Evolutionary conservation across 2,329 filamentous ascomycete species (phyloP), one percentile per base, ranked within the genome.

Genomic region (Pseudogymnoascus sp.): DNA sequence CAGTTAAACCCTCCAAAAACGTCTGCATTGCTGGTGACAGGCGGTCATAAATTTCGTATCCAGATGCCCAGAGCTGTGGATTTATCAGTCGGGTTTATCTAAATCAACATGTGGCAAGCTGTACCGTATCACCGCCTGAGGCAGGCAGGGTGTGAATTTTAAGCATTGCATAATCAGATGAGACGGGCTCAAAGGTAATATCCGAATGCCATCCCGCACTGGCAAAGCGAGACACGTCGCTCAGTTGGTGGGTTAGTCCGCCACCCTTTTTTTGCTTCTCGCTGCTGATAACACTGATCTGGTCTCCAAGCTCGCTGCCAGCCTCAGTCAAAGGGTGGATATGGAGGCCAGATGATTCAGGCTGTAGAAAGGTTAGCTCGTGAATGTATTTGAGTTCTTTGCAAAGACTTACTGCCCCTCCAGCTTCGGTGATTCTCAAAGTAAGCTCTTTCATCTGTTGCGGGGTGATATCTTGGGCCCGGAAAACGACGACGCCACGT

Each of bases 281-380:
- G 58, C 78, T 79, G 61, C 77, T 81, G 69, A 84, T 83, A 60
- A 83, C 79, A 60, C 76, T 80, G 64, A 84, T 79, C 68, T 84
- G 76, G 66, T 82, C 79, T 36, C 79, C 79, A 0, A 80, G 73
- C 65, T 83, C 78, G 61, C 76, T 78, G 18, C 75, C 76, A 64
- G 79, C 77, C 63, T 82, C 78, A 0, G 77, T 78, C 25, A 83
- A 66, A 5, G 82, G 81, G 64, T 84, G 82, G 6, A 82, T 76
- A 62, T 84, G 81, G 22, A 84, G 73, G 2, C 73, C 72, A 2
- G 79, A 82, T 2, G 75, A 33, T 50, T 62, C 33, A 60, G 67
- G 73, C 68, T 14, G 63, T 67, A 36, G 22, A 78, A 67, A 59
- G 36, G 7, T 59, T 22, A 30, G n/a, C 14, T 6, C 11, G 2